Base-by-base conservation (phyloP, 169 alveolate species). In the Plasmodium gallinaceum region DNA sequence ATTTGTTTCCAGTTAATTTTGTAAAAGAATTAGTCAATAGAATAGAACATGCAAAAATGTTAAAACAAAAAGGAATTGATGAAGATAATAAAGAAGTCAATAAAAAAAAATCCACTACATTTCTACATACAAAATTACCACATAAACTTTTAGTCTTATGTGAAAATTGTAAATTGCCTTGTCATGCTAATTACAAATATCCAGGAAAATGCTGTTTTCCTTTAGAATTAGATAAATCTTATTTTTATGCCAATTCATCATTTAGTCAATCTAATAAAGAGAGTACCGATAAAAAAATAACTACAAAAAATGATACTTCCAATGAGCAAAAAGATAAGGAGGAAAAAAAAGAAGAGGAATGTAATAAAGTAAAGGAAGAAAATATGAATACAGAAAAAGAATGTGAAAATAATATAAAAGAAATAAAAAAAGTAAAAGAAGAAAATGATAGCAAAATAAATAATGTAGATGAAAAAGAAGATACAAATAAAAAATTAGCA, bases 191-290 rank as follows among this genome's bases (percentile, higher is more conserved):
- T 54, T 90, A 78, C 39, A 88, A 92, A 37, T 85, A 94, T 62
- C 95, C 95, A 20, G 94, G 92, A 4, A 91, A 91, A 52, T 94
- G 96, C 57, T 93, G 95, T 18, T 94, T 71, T 62, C 95, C 95
- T 20, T 83, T 80, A 62, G 96, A 94, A 64, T 16, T 65, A 20
- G 92, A 90, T 42, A 94, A 94, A 57, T 52, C 93, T 7, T 94
- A 92, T 60, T 92, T 92, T 16, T 66, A 72, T 43, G 92, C 92
- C 1, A 83, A 83, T 20, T 39, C 91, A 5, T 68, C 91, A 7
- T 83, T 83, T 42, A 83, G 22, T 48, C 83, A 48, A 0, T 22
- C 42, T 9, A 8, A 20, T 48, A 69, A 46, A 57, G 92, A 57
- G 72, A 58, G 26, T 5, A 68, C 69, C n/a, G 90, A 46, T 5